Conservation (phyloP, 176 grass and related monocot genomes). For the Aegilops tauschii region DNA sequence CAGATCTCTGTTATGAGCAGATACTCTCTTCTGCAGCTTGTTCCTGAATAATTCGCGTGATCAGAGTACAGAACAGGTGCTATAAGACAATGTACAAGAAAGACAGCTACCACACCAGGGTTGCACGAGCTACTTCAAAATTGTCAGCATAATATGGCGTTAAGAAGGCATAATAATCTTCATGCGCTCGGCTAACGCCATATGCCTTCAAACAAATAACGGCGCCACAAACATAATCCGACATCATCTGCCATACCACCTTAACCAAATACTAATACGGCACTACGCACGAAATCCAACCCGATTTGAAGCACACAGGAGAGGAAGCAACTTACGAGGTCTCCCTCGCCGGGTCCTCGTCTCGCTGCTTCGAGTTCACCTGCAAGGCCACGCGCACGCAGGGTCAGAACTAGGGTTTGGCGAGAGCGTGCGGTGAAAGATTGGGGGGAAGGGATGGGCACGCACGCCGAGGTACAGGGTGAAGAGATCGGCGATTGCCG, state of each 20-base stretch:
- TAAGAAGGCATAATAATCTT: not conserved
- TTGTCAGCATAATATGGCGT: not conserved
- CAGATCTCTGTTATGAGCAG: conserved; percentile 65
- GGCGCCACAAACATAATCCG: not conserved
- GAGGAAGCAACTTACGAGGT: conserved; percentile 49
- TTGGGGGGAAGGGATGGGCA: not conserved
- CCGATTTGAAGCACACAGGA: not conserved
- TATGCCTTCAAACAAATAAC: not conserved
- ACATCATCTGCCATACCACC: not conserved
- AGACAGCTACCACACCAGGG: not conserved
- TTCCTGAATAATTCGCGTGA: conserved; percentile 58
- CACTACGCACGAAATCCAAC: not conserved
- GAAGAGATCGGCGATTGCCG: conserved; percentile 89
- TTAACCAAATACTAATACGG: not conserved
- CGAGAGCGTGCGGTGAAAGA: not conserved
- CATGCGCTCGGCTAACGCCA: not conserved
- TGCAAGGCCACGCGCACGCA: conserved; percentile 48
- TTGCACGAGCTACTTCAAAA: not conserved
- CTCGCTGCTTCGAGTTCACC: conserved; percentile 72
- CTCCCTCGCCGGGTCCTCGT: conserved; percentile 68
- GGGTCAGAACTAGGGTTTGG: conserved; percentile 1
- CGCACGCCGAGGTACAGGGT: conserved; percentile 87
- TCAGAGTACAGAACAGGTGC: conserved; percentile 7
- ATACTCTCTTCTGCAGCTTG: conserved; percentile 90
- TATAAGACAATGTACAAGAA: not conserved